Evolutionary conservation across 495 filamentous ascomycete genomes (phyloP).

Genomic region (Neurospora terricola): DNA sequence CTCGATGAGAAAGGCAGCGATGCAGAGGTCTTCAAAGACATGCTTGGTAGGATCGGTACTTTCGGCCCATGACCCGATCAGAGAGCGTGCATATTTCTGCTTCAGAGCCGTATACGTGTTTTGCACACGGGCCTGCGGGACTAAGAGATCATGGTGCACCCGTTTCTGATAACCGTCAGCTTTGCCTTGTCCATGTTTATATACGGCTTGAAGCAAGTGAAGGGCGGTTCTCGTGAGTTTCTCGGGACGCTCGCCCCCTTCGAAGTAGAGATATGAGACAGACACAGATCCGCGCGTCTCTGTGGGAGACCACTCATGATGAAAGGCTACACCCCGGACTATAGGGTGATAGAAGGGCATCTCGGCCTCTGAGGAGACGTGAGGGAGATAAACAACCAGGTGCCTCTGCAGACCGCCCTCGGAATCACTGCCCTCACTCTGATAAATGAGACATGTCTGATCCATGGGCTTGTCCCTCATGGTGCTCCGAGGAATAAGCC

Average conservation of each 20-base stretch:
- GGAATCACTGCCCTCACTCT: constrained; percentile 3
- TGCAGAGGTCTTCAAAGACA: constrained; percentile 88
- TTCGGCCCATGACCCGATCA: constrained; percentile 71
- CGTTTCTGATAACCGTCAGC: constrained; percentile 58
- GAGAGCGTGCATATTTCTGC: constrained; percentile 53
- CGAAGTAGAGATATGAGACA: constrained; percentile 59
- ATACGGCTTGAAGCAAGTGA: constrained; percentile 57
- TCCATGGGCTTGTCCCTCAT: constrained; percentile 59
- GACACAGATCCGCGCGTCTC: constrained; percentile 43
- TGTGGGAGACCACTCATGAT: constrained; percentile 48
- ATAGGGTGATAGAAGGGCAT: constrained; percentile 83
- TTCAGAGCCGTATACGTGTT: constrained; percentile 78
- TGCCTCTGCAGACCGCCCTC: constrained; percentile 22
- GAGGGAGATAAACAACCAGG: constrained; percentile 72
- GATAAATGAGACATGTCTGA: constrained; percentile 72
- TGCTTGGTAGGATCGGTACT: constrained; percentile 81
- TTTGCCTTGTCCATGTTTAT: constrained; percentile 63
- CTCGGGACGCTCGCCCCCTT: constrained; percentile 22
- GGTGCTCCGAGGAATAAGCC: constrained; percentile 72
- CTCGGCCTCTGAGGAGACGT: constrained; percentile 47
- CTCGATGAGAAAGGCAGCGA: constrained; percentile 88
- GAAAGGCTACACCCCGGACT: constrained; percentile 61
- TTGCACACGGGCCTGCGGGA: constrained; percentile 65
- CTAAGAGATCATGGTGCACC: constrained; percentile 64
- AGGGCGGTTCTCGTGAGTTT: constrained; percentile 63